Conservation (phyloP, 202 grass and related monocot genomes). For the Panicum virgatum region DNA sequence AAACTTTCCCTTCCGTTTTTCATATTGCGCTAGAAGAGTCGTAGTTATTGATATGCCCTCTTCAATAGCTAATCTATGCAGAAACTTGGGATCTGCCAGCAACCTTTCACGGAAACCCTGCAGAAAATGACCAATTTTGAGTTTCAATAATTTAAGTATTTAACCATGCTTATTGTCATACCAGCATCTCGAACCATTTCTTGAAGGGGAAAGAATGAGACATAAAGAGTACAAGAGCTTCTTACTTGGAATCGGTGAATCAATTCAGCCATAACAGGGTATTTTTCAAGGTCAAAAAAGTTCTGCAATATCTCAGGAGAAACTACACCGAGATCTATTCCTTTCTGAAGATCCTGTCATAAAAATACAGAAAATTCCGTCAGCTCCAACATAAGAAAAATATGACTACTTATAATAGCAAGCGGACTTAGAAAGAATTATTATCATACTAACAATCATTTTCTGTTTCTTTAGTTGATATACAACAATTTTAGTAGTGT, state of each 20-base stretch:
- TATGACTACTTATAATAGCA: slow-evolving; percentile 13
- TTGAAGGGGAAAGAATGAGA: slow-evolving; percentile 6
- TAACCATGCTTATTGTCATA: not conserved
- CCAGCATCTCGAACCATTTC: not conserved
- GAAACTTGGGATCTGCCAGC: slow-evolving; percentile 88
- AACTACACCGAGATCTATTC: slow-evolving; percentile 91
- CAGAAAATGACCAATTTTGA: slow-evolving; percentile 24
- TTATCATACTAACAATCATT: not conserved
- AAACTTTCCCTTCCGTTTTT: slow-evolving; percentile 86
- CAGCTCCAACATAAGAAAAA: slow-evolving; percentile 25
- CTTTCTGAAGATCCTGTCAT: slow-evolving; percentile 88
- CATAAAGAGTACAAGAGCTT: slow-evolving; percentile 26
- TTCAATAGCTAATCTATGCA: slow-evolving; percentile 91
- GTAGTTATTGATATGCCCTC: slow-evolving; percentile 97
- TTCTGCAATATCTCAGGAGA: slow-evolving; percentile 97
- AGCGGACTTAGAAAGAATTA: not conserved
- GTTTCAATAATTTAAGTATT: slow-evolving; percentile 21
- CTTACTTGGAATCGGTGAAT: slow-evolving; percentile 94
- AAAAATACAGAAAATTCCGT: slow-evolving; percentile 34
- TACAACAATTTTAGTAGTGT: not conserved
- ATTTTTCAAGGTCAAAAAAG: slow-evolving; percentile 98
- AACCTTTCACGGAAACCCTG: slow-evolving; percentile 98
- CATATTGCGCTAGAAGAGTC: slow-evolving; percentile 85
- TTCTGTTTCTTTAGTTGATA: not conserved
- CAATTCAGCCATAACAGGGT: slow-evolving; percentile 80